Conservation (phyloP, 495 filamentous ascomycete species). For the Immersiella caudata region DNA sequence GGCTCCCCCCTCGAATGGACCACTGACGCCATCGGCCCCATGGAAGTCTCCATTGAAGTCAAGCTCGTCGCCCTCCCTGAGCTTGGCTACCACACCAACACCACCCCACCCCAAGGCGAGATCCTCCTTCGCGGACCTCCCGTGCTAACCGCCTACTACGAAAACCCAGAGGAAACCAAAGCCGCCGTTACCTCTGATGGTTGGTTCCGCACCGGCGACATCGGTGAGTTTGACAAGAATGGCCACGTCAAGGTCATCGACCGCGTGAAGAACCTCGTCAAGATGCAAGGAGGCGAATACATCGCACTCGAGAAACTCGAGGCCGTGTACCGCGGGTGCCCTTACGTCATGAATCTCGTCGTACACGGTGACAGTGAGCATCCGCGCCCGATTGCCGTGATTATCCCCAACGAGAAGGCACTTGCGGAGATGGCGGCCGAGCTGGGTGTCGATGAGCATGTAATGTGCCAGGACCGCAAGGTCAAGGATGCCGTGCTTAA, state of each 20-base stretch:
- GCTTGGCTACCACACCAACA: slow-evolving; percentile 77
- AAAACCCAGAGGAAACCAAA: slow-evolving; percentile 77
- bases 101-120: slow-evolving; percentile 84
- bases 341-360: slow-evolving; percentile 61
- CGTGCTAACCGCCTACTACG: slow-evolving; percentile 76
- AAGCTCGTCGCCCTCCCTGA: slow-evolving; percentile 82
- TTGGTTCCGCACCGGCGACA: slow-evolving; percentile 92
- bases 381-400: slow-evolving; percentile 59
- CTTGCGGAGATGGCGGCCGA: slow-evolving; percentile 55
- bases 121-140: slow-evolving; percentile 73
- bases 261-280: slow-evolving; percentile 83
- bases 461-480: slow-evolving; percentile 48
- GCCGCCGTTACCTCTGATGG: slow-evolving; percentile 81
- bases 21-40: slow-evolving; percentile 72
- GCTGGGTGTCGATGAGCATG: slow-evolving; percentile 52
- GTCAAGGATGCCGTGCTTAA: slow-evolving; percentile 55
- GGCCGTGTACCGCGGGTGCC: slow-evolving; percentile 60
- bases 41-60: slow-evolving; percentile 64
- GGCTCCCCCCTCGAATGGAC: slow-evolving; percentile 70
- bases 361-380: slow-evolving; percentile 57
- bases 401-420: slow-evolving; percentile 58
- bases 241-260: slow-evolving; percentile 88
- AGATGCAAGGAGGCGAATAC: slow-evolving; percentile 67
- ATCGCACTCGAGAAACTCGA: slow-evolving; percentile 70
- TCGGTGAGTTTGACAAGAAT: slow-evolving; percentile 70